Conservation (phyloP, 768 basidiomycete species). For the Austroboletus eburneus region DNA sequence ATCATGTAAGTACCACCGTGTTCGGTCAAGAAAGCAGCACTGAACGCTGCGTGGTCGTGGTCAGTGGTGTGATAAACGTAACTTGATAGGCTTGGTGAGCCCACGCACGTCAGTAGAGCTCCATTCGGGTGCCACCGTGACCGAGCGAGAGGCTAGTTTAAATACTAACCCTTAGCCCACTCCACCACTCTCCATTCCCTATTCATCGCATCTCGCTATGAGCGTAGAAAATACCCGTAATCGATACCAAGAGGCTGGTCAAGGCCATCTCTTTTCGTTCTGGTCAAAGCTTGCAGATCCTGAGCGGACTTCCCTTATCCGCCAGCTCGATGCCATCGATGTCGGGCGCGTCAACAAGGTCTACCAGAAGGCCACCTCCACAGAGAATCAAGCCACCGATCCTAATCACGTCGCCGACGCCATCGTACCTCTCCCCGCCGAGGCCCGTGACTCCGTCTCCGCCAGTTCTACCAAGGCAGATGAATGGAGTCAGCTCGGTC, state of each 20-base stretch:
- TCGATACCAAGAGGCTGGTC: slow-evolving; percentile 75
- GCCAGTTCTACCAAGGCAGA: slow-evolving; percentile 50
- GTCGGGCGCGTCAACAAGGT: slow-evolving; percentile 90
- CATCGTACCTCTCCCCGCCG: slow-evolving; percentile 80
- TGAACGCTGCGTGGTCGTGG: no score
- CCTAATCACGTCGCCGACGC: slow-evolving; percentile 39
- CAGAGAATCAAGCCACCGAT: slow-evolving; percentile 51
- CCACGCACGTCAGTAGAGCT: no score
- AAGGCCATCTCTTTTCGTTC: slow-evolving; percentile 88
- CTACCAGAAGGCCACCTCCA: slow-evolving; percentile 68
- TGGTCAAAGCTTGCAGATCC: slow-evolving; percentile 65
- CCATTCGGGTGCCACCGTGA: slow-evolving; percentile 24
- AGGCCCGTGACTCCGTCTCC: slow-evolving; percentile 62
- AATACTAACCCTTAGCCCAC: slow-evolving; percentile 5
- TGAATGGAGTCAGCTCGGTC: slow-evolving; percentile 75
- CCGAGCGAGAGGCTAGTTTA: slow-evolving; percentile 4
- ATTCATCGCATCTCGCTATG: slow-evolving; percentile 33
- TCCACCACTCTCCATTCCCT: neutral
- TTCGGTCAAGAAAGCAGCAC: no score
- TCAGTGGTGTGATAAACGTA: no score
- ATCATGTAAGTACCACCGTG: no score
- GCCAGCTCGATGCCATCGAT: slow-evolving; percentile 78
- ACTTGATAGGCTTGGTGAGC: no score
- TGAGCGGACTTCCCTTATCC: slow-evolving; percentile 59
- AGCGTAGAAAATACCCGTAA: slow-evolving; percentile 51